A percentile compares a stretch with the other conserved stretches of the same genome.
Evolutionary conservation across 1,139 yeast species (phyloP).

Genomic region (Ogataea hybrid): DNA sequence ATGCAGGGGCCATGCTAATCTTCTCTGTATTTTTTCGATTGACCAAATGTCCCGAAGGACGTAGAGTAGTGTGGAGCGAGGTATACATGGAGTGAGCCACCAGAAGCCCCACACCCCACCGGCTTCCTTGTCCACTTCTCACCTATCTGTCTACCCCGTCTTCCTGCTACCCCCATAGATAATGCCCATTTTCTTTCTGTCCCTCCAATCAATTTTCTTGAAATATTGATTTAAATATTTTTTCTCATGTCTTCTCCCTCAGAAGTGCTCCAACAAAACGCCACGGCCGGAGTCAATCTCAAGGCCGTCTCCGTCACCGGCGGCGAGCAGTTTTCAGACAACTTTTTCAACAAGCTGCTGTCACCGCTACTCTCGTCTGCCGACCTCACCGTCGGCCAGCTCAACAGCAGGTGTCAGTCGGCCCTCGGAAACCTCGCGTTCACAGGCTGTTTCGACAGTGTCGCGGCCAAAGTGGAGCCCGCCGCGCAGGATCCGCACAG

Average conservation of each 20-base stretch:
- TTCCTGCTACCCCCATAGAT: too few relatives aligned
- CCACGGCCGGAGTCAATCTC: constrained; percentile 40
- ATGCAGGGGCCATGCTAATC: constrained; percentile 99
- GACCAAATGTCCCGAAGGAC: constrained; percentile 57
- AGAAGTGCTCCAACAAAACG: constrained; percentile 17
- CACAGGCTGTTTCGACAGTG: constrained; percentile 45
- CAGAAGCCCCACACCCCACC: too few relatives aligned
- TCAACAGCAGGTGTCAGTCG: constrained; percentile 31
- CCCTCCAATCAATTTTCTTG: neutral
- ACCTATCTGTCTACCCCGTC: too few relatives aligned
- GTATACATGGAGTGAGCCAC: neutral
- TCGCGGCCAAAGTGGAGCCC: constrained; percentile 29
- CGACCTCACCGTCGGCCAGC: constrained; percentile 46
- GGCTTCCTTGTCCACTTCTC: too few relatives aligned
- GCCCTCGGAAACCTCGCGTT: constrained; percentile 28
- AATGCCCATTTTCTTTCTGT: neutral
- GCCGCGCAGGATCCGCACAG: constrained; percentile 1
- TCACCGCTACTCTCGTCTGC: constrained; percentile 43
- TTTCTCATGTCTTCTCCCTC: constrained; percentile 8
- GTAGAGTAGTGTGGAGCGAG: neutral
- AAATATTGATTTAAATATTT: neutral
- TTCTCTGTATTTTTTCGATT: constrained; percentile 93
- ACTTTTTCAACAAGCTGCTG: constrained; percentile 46
- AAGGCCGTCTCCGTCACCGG: constrained; percentile 48
- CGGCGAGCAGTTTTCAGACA: constrained; percentile 46